Evolutionary conservation across 2,329 filamentous ascomycete species (phyloP), one percentile per base, ranked within the genome.

Genomic region (Arthrobotrys iridis): DNA sequence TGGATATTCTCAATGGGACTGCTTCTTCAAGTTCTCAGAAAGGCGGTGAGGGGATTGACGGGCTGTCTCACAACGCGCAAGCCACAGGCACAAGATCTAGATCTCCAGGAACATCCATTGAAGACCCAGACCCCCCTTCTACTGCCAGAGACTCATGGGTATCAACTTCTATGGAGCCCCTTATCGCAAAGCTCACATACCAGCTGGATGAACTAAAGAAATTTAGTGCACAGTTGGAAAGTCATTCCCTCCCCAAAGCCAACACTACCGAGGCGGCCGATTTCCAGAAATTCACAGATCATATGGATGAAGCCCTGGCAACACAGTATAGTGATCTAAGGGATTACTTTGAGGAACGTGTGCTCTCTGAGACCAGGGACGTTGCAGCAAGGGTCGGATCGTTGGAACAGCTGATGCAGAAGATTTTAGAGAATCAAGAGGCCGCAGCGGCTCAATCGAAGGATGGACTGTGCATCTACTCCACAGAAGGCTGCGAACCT

Each of bases 381-480:
- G 13, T 67, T 41, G 35, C 57, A n/a, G 40, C 37, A 11, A 55
- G 60, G 15, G 41, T 66, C 11, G 24, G 24, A 11, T 41, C 41
- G 4, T 24, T 73, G 13, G 60, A 65, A 26, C 45, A 37, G 5
- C 22, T 64, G n/a, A 40, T 67, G 24, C 35, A 74, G 7, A 41
- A 41, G 22, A 30, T 74, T 13, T 24, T 74, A 18, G 26, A 48
- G 10, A 74, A 74, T n/a, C 70, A 67, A 73, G 52, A 60, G 20
- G 52, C 43, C 11, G 64, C 64, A 2, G 20, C 50, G 6, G 45
- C 45, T 18, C 30, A 43, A 40, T 20, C 46, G 33, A 73, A 57
- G 3, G 50, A 46, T 5, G 68, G 46, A 11, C 41, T 30, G 8
- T 62, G 70, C 8, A 64, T 67, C 4, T 58, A 67, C 15, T 45